Percentiles rank a stretch among this genome's conserved stretches.
phyloP scores from a whole-genome alignment of 2,329 filamentous ascomycete genomes.

The Hirsutella minnesotensis region DNA sequence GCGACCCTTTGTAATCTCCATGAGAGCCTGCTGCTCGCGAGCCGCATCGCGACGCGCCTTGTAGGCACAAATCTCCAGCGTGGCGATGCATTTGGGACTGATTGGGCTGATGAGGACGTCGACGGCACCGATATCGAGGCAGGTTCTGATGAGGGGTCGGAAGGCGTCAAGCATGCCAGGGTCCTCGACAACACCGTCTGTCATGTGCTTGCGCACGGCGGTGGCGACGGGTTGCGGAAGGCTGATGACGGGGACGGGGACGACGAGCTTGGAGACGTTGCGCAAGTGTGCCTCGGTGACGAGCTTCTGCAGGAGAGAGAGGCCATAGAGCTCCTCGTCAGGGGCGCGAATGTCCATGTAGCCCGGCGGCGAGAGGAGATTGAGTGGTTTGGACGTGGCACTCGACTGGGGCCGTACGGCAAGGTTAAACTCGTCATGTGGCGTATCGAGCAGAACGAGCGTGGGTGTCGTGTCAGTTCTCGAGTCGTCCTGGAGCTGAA shows the following conservation, averaged over 20 bases:
- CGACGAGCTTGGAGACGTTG: slow-evolving; percentile 42
- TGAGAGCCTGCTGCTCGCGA: slow-evolving; percentile 58
- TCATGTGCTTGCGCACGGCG: slow-evolving; percentile 19
- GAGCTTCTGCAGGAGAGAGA: slow-evolving; percentile 42
- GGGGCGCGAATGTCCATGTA: slow-evolving; percentile 27
- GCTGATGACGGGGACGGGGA: slow-evolving; percentile 42
- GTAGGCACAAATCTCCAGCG: slow-evolving; percentile 73
- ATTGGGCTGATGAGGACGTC: slow-evolving; percentile 79
- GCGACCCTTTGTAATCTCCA: slow-evolving; percentile 61
- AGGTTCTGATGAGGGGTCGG: slow-evolving; percentile 47
- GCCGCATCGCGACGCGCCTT: slow-evolving; percentile 66
- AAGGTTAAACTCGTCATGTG: slow-evolving; percentile 34
- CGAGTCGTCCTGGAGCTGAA: slow-evolving; percentile 39
- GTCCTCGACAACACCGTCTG: slow-evolving; percentile 26
- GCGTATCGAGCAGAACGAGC: slow-evolving; percentile 44
- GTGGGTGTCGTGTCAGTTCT: slow-evolving; percentile 42
- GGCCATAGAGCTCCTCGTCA: slow-evolving; percentile 41
- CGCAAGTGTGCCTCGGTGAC: slow-evolving; percentile 46
- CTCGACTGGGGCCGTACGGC: slow-evolving; percentile 19
- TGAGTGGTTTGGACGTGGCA: slow-evolving; percentile 35
- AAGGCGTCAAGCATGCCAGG: slow-evolving; percentile 16
- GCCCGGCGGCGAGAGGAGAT: slow-evolving; percentile 21
- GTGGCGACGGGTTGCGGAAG: slow-evolving; percentile 19
- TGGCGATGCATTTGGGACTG: slow-evolving; percentile 59
- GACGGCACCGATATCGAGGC: slow-evolving; percentile 73